These are phyloP conservation scores for Albifimbria verrucaria DNA, from an alignment of 2,329 filamentous ascomycete species.

Conservation along the genomic window DNA sequence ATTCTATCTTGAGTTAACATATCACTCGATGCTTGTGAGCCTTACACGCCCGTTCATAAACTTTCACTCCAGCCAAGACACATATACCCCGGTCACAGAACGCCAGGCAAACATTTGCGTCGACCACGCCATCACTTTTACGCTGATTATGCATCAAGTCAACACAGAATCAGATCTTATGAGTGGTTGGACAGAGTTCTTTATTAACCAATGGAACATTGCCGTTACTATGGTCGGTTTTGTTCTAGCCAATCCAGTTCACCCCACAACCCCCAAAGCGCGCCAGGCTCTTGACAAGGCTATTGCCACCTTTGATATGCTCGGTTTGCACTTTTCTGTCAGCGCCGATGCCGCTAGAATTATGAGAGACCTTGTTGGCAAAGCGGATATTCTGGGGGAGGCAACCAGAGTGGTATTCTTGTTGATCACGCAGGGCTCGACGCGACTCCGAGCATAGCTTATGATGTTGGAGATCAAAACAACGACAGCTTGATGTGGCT, in stretches of 20 bases:
- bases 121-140: slow-evolving; percentile 19
- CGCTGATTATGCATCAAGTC: slow-evolving; percentile 17
- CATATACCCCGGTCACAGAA: slow-evolving; percentile 12
- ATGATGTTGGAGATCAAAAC: neutral
- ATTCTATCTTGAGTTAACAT: slow-evolving; percentile 36
- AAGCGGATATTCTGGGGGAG: slow-evolving; percentile 15
- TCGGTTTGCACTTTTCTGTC: slow-evolving; percentile 37
- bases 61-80: slow-evolving; percentile 19
- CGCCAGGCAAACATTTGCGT: slow-evolving; percentile 13
- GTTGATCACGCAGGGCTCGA: neutral
- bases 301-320: slow-evolving; percentile 31
- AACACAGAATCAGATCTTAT: slow-evolving; percentile 17
- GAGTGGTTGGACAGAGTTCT: slow-evolving; percentile 22
- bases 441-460: neutral
- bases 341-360: slow-evolving; percentile 32
- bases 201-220: slow-evolving; percentile 22
- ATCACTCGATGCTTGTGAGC: slow-evolving; percentile 33
- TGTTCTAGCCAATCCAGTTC: slow-evolving; percentile 25
- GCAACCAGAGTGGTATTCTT: slow-evolving; percentile 1
- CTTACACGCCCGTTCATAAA: slow-evolving; percentile 37
- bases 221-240: slow-evolving; percentile 31
- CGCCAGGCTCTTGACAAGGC: slow-evolving; percentile 30
- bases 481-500: slow-evolving; percentile 17
- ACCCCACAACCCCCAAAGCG: slow-evolving; percentile 15
- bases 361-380: slow-evolving; percentile 25